Evolutionary conservation across 2,329 filamentous ascomycete species (phyloP), one percentile per base, ranked within the genome.

Genomic region (Pseudogymnoascus sp.): DNA sequence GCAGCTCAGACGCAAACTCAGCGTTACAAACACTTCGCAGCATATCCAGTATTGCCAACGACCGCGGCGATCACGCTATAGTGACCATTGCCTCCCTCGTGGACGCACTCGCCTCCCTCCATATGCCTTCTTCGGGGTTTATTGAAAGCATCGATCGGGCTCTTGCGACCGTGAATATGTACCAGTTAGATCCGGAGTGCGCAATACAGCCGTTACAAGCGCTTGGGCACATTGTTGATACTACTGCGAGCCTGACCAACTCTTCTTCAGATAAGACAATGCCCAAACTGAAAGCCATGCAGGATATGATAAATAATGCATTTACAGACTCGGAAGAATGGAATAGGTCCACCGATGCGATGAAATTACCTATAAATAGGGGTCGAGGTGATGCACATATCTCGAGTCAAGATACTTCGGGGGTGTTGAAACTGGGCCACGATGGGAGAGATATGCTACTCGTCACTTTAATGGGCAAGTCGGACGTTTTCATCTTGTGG

Each of bases 131-230:
- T 61, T 78, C 84, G 8, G 88, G 91, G 65, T 82, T 83, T 65
- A 76, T 88, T n/a, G 85, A 89, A 66, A 82, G 87, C 64, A 85
- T 90, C 33, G 88, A 91, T 69, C 80, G 82, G 50, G 89, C 89
- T 61, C 82, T 93, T 67, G 89, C 90, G n/a, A 82, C 87, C 60
- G 88, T 86, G 5, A 80, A 87, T 64, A 90, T 87, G 68, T 82
- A 87, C 62, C 90, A 93, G 70, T 77, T 89, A 10, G 83, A 89
- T 40, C 79, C 82, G 1, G 79, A 82, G n/a, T 79, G 83, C 62
- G 79, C 81, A 47, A 81, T 91, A 40, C 83, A 85, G 5, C 88
- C 90, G 68, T 79, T 92, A 14, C 82, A 85, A 62, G 79, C 86
- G 1, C 73, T 92, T 60, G 79, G 86, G 11, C 79, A 89, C 62